phyloP scores from a whole-genome alignment of 2,329 filamentous ascomycete species.

The Fusarium robinianum region DNA sequence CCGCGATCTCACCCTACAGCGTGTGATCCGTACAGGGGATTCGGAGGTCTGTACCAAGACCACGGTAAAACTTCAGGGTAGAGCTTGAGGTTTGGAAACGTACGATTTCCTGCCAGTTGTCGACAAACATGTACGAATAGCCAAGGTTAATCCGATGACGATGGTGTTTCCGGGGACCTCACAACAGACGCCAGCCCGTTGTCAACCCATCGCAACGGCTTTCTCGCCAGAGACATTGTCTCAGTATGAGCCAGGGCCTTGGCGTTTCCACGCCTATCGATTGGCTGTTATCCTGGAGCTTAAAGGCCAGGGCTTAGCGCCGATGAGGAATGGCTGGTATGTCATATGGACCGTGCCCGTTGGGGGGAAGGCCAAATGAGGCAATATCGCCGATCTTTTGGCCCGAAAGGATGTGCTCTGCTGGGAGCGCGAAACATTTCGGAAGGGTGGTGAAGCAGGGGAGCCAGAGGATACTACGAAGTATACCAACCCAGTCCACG shows the following conservation, averaged over 20 bases:
- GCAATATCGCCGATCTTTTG: slow-evolving; percentile 15
- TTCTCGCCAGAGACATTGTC: slow-evolving; percentile 31
- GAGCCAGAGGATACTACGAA: no score
- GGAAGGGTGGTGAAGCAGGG: not conserved
- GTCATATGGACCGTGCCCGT: slow-evolving; percentile 6
- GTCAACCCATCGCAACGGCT: slow-evolving; percentile 28
- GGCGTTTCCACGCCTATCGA: slow-evolving; percentile 8
- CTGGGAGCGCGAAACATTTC: not conserved
- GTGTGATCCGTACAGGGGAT: slow-evolving; percentile 5
- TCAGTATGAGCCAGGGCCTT: slow-evolving; percentile 15
- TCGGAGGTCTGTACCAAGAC: no score
- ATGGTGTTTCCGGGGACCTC: slow-evolving; percentile 20
- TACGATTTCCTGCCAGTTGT: no score
- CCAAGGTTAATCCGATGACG: slow-evolving; percentile 12
- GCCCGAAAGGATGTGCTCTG: slow-evolving; percentile 5
- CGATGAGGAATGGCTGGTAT: slow-evolving; percentile 22
- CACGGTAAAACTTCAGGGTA: not conserved
- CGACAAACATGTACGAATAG: slow-evolving; percentile 12
- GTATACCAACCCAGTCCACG: no score
- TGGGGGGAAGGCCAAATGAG: slow-evolving; percentile 6
- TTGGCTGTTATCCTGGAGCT: slow-evolving; percentile 20
- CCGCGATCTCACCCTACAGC: slow-evolving; percentile 11
- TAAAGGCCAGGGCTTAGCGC: slow-evolving; percentile 20
- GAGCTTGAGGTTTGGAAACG: slow-evolving; percentile 16
- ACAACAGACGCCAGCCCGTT: slow-evolving; percentile 14